Base-by-base conservation (phyloP, 164 flowering plant species). In the Stephania yunnanensis region DNA sequence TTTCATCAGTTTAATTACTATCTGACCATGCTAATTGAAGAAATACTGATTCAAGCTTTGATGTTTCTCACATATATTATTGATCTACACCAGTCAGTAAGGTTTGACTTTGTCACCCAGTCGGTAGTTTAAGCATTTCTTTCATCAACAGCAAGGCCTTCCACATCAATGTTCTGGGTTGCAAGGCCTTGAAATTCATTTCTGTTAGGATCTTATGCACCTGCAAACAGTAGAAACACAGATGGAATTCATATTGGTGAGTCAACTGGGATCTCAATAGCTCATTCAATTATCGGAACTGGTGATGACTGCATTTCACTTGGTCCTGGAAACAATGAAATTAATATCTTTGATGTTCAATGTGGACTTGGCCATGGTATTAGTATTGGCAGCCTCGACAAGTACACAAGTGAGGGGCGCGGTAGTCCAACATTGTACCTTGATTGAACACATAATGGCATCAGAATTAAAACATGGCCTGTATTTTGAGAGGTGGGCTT, bases 301-400 rank as follows among this genome's bases (percentile, higher is more conserved):
- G 70, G 76, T 1, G 91, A 88, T 48, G 88, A 87, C 46, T 87
- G 87, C 73, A 66, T 88, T 15, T 76, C 88, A 7, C 7, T 88
- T 20, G 82, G 84, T 15, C 78, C 82, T 0, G 91, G 88, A 1
- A 78, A 74, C 67, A 11, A 25, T 2, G 45, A 73, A 69, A 69
- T 87, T 7, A 30, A 52, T 11, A 55, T 88, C 11, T 22, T 71
- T 29, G 46, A 66, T 6, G 79, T 87, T 7, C 0, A 5, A 0
- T 88, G 89, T 73, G 91, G 91, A 4, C 88, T 89, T 0, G 91
- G 89, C 5, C 88, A 85, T 53, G 91, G 91, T 12, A 83, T 88
- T 69, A 89, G 95, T 63, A 80, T 90, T 46, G 91, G 94, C 6
- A 88, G 94, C 81, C 83, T 90, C 3, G 97, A 94, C 5, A 90